Evolutionary conservation across 2,329 filamentous ascomycete genomes (phyloP).

Genomic region (Coniochaeta sp.): DNA sequence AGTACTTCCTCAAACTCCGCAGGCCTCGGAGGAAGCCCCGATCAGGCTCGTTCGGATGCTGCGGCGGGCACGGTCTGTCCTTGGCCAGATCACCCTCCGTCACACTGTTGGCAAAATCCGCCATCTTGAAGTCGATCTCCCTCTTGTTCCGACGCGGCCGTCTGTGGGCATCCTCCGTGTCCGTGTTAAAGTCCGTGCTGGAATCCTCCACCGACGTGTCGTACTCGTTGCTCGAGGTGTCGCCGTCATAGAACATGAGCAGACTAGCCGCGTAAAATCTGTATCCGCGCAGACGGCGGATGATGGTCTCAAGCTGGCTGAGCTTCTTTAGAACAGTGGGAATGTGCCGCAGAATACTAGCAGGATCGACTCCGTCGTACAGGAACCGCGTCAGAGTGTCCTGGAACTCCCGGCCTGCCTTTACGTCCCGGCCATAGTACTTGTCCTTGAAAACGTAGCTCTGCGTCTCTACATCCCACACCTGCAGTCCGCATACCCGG

Average conservation of each 20-base stretch:
- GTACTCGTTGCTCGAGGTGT: slow-evolving; percentile 46
- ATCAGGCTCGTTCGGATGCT: slow-evolving; percentile 74
- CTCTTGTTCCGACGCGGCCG: slow-evolving; percentile 41
- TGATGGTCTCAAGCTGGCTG: slow-evolving; percentile 73
- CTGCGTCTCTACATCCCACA: slow-evolving; percentile 81
- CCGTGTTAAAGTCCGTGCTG: slow-evolving; percentile 51
- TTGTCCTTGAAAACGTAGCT: slow-evolving; percentile 96
- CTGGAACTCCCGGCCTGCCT: slow-evolving; percentile 83
- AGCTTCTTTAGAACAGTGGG: slow-evolving; percentile 82
- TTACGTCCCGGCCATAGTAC: slow-evolving; percentile 86
- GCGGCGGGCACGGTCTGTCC: slow-evolving; percentile 67
- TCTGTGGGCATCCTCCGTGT: slow-evolving; percentile 43
- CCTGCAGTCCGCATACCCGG: slow-evolving; percentile 89
- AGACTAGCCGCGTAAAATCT: slow-evolving; percentile 93
- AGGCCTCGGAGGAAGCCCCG: slow-evolving; percentile 84
- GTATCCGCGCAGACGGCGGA: slow-evolving; percentile 72
- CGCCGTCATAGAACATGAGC: slow-evolving; percentile 94
- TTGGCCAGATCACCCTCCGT: slow-evolving; percentile 68
- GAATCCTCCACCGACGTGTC: slow-evolving; percentile 49
- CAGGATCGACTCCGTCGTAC: slow-evolving; percentile 78
- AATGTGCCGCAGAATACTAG: slow-evolving; percentile 78
- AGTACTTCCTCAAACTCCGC: slow-evolving; percentile 71
- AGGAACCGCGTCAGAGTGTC: slow-evolving; percentile 82
- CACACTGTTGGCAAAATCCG: slow-evolving; percentile 96
- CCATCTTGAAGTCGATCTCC: slow-evolving; percentile 89